Evolutionary conservation across 2,329 filamentous ascomycete genomes (phyloP).

Genomic region (Cordyceps militaris): DNA sequence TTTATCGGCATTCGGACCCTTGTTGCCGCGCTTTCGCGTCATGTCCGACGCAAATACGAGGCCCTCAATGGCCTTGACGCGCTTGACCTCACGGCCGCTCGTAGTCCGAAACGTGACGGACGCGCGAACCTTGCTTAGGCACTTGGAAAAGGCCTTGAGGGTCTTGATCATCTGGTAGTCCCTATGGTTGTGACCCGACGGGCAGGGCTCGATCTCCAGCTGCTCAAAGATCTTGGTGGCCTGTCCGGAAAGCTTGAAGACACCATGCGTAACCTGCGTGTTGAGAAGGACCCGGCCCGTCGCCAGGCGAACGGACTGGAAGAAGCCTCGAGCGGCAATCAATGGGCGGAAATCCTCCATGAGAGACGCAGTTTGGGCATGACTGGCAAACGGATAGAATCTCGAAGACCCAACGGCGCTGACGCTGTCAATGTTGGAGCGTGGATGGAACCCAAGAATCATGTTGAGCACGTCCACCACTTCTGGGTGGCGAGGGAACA

Average conservation of each 20-base stretch:
- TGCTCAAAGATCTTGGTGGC: constrained; percentile 29
- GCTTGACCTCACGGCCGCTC: constrained; percentile 24
- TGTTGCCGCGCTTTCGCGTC: constrained; percentile 10
- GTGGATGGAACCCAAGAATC: constrained; percentile 40
- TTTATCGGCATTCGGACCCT: constrained; percentile 17
- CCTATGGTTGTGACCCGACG: background rate
- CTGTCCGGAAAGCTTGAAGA: constrained; percentile 38
- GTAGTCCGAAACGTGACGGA: constrained; percentile 25
- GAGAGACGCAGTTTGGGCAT: constrained; percentile 23
- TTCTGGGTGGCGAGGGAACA: constrained; percentile 43
- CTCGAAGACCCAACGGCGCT: constrained; percentile 39
- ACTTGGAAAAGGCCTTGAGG: constrained; percentile 28
- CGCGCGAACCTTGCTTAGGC: constrained; percentile 33
- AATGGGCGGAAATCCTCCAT: constrained; percentile 26
- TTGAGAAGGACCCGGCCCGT: constrained; percentile 50
- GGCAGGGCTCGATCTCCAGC: constrained; percentile 17
- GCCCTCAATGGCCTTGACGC: constrained; percentile 24
- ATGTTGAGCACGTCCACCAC: constrained; percentile 46
- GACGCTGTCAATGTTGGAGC: constrained; percentile 27
- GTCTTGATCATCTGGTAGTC: constrained; percentile 20
- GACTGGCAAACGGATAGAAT: constrained; percentile 38
- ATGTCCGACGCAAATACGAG: constrained; percentile 22
- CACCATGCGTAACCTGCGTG: constrained; percentile 46
- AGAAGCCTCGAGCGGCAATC: constrained; percentile 44
- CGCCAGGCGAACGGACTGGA: constrained; percentile 46